Evolutionary conservation across 768 basidiomycete species (phyloP), one percentile per base, ranked within the genome.

Genomic region (Naganishia randhawae): DNA sequence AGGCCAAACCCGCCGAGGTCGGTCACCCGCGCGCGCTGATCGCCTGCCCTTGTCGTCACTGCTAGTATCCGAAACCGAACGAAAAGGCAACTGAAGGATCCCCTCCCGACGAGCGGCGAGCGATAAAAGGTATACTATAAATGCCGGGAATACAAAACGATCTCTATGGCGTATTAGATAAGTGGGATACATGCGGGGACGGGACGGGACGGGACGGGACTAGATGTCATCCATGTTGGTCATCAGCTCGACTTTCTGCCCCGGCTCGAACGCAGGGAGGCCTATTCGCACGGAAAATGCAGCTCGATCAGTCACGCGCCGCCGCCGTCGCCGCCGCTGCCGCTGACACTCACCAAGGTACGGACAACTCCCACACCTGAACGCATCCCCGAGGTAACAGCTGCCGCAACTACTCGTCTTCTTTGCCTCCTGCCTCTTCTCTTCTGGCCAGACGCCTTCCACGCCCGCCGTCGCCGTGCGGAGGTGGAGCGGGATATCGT

Each of bases 311-410:
- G 39, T 35, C 35, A 8, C 29, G 13, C 29, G 10, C 4, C 9
- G 55, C n/a, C n/a, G n/a, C n/a, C n/a, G n/a, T n/a, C n/a, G n/a
- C n/a, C n/a, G n/a, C n/a, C n/a, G n/a, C n/a, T n/a, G n/a, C n/a
- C n/a, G n/a, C n/a, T n/a, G n/a, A n/a, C n/a, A n/a, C 90, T 69
- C 73, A 97, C 95, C 95, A 51, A 91, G 83, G 81, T 97, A 99
- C 32, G 96, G 96, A 80, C 96, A 99, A 63, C 92, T 87, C 27
- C 88, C 89, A 81, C 96, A 99, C 76, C 96, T 84, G 82, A 99
- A 99, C 2, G 96, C 96, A 81, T 99, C 96, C 11, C 96, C 96
- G 41, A 98, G 82, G 83, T 91, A 98, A 83, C 96, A 99, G 82
- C 85, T 97, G 17, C 94, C 95, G 82, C 96, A 98, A 76, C 91